Base-by-base conservation (phyloP, 1,284 basidiomycete genomes). In the Pseudozyma flocculosa region DNA sequence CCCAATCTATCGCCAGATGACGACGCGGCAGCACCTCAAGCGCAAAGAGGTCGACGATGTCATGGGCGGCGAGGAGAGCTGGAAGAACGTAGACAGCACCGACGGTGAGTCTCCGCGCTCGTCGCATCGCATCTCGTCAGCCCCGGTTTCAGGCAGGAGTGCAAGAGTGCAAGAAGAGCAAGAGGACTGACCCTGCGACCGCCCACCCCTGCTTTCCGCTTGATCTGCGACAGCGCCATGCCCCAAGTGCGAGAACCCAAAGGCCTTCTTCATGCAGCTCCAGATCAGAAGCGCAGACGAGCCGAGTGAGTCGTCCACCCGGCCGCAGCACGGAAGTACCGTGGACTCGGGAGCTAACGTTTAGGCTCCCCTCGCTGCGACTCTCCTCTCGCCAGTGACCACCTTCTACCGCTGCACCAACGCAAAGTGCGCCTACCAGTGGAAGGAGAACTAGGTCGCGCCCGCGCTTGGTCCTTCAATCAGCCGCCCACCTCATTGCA, bases 71-170 rank as follows among this genome's bases (percentile, higher is more conserved):
- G 65, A 82, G 92, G 63, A 87, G 53, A 87, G 87, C 78, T 97
- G 94, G 92, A 89, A 88, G 62, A 92, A 96, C 78, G 94, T 94
- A 4, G 93, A 96, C 79, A 87, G 87, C 43, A 93, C 89, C 0
- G 83, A 86, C 61, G 66, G 71, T 75, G 53, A 34, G 72, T 64
- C 3, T 10, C 2, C 15, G 26, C 24, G 17, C 23, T 17, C 9
- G n/a, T n/a, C n/a, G n/a, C n/a, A n/a, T n/a, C n/a, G n/a, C n/a
- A n/a, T n/a, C n/a, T n/a, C n/a, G n/a, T n/a, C n/a, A n/a, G n/a
- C n/a, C n/a, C n/a, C n/a, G n/a, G n/a, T n/a, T n/a, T n/a, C n/a
- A n/a, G n/a, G n/a, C n/a, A n/a, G n/a, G n/a, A n/a, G n/a, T n/a
- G n/a, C n/a, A n/a, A n/a, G n/a, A n/a, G n/a, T 29, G 7, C 7